Percentiles rank a stretch among this genome's conserved stretches.
phyloP scores from a whole-genome alignment of 1,139 yeast genomes.

The Scheffersomyces stambukii region DNA sequence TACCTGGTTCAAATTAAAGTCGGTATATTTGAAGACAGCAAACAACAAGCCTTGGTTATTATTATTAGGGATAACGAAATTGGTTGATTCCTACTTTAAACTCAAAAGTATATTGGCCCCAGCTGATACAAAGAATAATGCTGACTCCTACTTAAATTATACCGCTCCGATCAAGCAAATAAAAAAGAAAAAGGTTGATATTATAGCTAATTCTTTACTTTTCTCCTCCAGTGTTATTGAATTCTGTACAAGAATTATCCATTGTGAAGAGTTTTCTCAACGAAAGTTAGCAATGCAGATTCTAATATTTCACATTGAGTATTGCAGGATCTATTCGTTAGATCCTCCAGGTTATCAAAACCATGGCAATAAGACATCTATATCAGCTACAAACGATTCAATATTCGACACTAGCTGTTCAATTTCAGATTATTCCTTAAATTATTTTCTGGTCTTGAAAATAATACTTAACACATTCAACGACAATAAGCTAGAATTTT shows the following conservation, averaged over 20 bases:
- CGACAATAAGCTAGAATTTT: constrained; percentile 18
- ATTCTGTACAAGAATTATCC: constrained; percentile 19
- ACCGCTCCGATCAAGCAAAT: constrained; percentile 2
- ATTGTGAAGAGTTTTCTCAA: constrained; percentile 13
- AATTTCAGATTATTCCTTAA: no score
- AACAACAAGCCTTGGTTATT: constrained; percentile 30
- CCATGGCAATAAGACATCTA: no score
- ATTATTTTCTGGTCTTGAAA: constrained; percentile 13
- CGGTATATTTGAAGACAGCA: constrained; percentile 19
- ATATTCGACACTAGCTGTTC: no score
- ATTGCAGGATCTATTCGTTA: no score
- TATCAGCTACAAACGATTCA: no score
- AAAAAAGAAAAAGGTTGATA: constrained; percentile 20
- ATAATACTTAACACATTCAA: constrained; percentile 21
- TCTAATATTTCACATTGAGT: constrained; percentile 21
- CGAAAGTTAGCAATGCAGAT: constrained; percentile 29
- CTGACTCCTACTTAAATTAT: constrained; percentile 2
- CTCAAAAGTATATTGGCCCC: no score
- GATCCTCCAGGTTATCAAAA: no score
- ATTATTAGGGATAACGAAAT: constrained; percentile 23
- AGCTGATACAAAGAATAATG: no score
- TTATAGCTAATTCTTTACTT: constrained; percentile 15
- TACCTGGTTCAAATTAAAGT: constrained; percentile 27
- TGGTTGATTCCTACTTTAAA: constrained; percentile 24
- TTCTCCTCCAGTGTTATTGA: constrained; percentile 14